Conservation (phyloP, 2,329 filamentous ascomycete species). For the Arthrobotrys iridis region DNA sequence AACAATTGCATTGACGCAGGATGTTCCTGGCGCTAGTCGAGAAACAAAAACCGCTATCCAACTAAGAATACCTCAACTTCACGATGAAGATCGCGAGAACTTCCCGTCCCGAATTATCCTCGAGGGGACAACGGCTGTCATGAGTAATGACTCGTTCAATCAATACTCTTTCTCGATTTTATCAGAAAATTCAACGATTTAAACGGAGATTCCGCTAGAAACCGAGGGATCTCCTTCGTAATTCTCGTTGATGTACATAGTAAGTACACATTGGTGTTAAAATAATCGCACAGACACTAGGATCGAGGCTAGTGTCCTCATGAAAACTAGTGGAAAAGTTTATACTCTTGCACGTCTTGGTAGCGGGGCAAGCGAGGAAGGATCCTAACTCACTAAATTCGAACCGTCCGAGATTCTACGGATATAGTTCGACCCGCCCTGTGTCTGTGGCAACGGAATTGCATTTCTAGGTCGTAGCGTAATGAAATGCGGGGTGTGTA, state of each 20-base stretch:
- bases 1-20: constrained; percentile 9
- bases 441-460: background rate
- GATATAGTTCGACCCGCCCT: background rate
- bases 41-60: background rate
- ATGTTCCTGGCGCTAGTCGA: constrained; percentile 12
- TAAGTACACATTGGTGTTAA: background rate
- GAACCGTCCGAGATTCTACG: background rate
- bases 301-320: background rate
- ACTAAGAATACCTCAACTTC: constrained; percentile 7
- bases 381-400: background rate
- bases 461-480: constrained; percentile 5
- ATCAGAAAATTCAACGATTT: background rate
- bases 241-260: constrained; percentile 9
- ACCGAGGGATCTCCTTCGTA: constrained; percentile 1
- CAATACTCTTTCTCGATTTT: background rate
- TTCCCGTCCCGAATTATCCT: constrained; percentile 27
- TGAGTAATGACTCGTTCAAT: background rate
- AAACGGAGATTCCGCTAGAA: constrained; percentile 7
- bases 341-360: background rate
- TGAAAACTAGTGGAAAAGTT: constrained; percentile 6
- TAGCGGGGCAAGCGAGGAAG: background rate
- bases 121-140: background rate
- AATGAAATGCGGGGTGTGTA: background rate
- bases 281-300: constrained; percentile 42
- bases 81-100: background rate